Conservation (phyloP, 331 rosid species). For the Rhamnella rubrinervis region DNA sequence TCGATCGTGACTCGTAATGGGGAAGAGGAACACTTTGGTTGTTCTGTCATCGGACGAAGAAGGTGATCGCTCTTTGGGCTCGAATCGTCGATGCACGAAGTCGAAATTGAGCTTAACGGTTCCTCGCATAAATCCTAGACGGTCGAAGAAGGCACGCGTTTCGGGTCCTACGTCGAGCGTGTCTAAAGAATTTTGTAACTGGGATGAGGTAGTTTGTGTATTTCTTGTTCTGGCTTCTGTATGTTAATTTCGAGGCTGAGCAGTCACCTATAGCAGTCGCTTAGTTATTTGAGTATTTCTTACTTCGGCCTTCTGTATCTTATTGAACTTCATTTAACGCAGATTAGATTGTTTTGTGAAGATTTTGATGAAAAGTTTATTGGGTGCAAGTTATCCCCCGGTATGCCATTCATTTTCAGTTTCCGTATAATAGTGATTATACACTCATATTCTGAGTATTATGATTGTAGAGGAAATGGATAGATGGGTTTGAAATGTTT, state of each 20-base stretch:
- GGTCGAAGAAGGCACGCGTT: constrained; percentile 64
- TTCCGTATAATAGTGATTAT: neutral
- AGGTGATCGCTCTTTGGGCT: constrained; percentile 32
- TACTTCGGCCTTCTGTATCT: constrained; percentile 6
- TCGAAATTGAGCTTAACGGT: constrained; percentile 39
- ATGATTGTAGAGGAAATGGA: neutral
- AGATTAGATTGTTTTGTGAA: constrained; percentile 58
- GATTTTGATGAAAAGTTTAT: constrained; percentile 71
- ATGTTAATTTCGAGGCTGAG: neutral
- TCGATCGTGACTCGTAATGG: constrained; percentile 29
- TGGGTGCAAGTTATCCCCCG: constrained; percentile 75
- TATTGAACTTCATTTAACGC: constrained; percentile 25
- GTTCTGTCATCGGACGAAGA: constrained; percentile 71
- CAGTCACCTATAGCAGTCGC: neutral
- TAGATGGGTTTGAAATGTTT: neutral
- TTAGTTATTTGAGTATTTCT: neutral
- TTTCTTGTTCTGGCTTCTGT: neutral
- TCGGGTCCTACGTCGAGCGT: constrained; percentile 39
- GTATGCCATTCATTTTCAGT: constrained; percentile 50
- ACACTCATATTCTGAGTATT: too few relatives aligned
- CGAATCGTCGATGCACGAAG: constrained; percentile 30
- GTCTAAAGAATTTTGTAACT: constrained; percentile 35
- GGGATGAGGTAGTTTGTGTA: constrained; percentile 48
- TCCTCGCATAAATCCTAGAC: constrained; percentile 42
- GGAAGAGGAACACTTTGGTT: constrained; percentile 52